Evolutionary conservation across 139 green algal species (phyloP).

Genomic region (Tetraselmis chui): DNA sequence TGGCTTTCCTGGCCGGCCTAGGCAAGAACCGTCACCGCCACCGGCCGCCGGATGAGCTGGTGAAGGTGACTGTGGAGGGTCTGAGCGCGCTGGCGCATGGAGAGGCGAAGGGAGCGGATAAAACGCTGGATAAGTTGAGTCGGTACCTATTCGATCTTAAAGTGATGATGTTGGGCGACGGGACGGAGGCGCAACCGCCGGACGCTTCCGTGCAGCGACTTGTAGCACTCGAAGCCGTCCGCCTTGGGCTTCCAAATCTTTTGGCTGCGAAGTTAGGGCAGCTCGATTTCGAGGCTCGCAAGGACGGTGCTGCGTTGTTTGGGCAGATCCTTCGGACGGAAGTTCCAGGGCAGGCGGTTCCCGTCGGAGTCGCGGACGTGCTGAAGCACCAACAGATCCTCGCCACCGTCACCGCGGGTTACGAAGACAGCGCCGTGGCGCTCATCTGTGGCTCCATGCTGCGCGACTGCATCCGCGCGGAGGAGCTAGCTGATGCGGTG

Average conservation of each 20-base stretch:
- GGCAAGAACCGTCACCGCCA: background rate
- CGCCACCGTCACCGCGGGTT: constrained; percentile 59
- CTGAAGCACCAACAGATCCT: constrained; percentile 51
- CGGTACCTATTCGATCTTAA: background rate
- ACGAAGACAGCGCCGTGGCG: constrained; percentile 64
- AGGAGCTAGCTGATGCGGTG: constrained; percentile 32
- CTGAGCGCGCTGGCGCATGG: background rate
- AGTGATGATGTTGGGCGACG: background rate
- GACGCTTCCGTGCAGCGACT: background rate
- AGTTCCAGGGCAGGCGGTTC: background rate
- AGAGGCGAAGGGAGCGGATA: background rate
- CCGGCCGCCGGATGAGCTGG: background rate
- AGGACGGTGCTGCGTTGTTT: constrained; percentile 64
- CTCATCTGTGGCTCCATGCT: constrained; percentile 79
- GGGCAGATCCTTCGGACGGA: constrained; percentile 67
- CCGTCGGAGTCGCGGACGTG: constrained; percentile 62
- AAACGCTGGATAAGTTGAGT: background rate
- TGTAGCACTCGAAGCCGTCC: background rate
- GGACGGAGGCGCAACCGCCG: too few relatives aligned
- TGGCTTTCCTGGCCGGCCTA: background rate
- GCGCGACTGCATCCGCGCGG: constrained; percentile 68
- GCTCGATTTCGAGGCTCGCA: constrained; percentile 82
- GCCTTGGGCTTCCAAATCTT: background rate
- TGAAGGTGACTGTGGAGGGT: background rate
- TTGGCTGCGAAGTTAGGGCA: constrained; percentile 23